Base-by-base conservation (phyloP, 495 filamentous ascomycete species). In the Thermothielavioides terrestris region DNA sequence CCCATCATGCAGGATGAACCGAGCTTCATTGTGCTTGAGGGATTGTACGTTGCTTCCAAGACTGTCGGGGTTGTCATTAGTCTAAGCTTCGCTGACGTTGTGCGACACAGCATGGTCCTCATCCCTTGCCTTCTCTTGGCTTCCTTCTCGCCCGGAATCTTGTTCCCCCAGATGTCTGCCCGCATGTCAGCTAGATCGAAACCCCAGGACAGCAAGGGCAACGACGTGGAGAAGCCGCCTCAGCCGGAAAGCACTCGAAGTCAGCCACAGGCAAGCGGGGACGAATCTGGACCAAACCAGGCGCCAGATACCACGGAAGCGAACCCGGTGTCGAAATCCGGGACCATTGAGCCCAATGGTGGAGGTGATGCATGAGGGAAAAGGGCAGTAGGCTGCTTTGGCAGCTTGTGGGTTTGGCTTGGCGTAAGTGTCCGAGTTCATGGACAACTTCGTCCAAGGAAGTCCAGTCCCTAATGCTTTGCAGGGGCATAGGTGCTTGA, bases 1-100 rank as follows among this genome's bases (percentile, higher is more conserved):
- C 58, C 70, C 0, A 71, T 84, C 53, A 86, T 85, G 82, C 80
- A 78, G 54, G 76, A 82, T 51, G 77, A 86, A 64, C 56, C 69
- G 20, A 74, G 77, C 15, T 85, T 86, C 56, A 72, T 83, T 17
- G 73, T 77, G 11, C 66, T 87, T 32, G 82, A 87, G 60, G 60
- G 63, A 52, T 63, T 64, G 68, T 71, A 48, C 64, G 66, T 59
- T 12, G 10, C 21, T 12, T 2, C 10, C 7, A 6, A 4, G 3
- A 10, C n/a, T 2, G n/a, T n/a, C n/a, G n/a, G n/a, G n/a, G n/a
- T n/a, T n/a, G n/a, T n/a, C n/a, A n/a, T n/a, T n/a, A n/a, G n/a
- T n/a, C n/a, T n/a, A n/a, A 31, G 15, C 22, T 1, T 25, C 45
- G 18, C 57, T 60, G 36, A 60, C 49, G n/a, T 20, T 8, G 21